These are phyloP conservation scores for Beauveria brongniartii DNA, from an alignment of 2,329 filamentous ascomycete genomes.

Conservation along the genomic window DNA sequence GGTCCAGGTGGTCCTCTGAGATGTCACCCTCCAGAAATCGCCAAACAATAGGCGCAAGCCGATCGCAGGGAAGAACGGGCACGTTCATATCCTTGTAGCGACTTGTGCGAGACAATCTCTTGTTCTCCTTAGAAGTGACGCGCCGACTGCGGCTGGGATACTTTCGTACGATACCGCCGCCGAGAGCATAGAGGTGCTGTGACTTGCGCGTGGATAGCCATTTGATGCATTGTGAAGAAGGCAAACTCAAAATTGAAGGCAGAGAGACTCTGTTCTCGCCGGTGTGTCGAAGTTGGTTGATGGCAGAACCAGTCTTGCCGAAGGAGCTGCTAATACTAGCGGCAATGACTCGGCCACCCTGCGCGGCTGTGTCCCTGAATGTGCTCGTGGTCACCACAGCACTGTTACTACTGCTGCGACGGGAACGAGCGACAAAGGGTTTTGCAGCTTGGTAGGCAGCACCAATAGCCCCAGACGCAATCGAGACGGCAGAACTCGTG, in stretches of 20 bases:
- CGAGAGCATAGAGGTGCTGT: constrained; percentile 56
- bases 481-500: constrained; percentile 51
- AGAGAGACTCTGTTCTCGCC: constrained; percentile 68
- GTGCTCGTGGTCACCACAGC: constrained; percentile 30
- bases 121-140: constrained; percentile 44
- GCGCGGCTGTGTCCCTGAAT: constrained; percentile 54
- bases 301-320: constrained; percentile 61
- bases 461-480: constrained; percentile 62
- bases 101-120: constrained; percentile 44
- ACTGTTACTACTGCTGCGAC: constrained; percentile 37
- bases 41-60: constrained; percentile 47
- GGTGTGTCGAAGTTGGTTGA: constrained; percentile 64
- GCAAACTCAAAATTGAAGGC: constrained; percentile 45
- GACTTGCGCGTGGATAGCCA: constrained; percentile 58
- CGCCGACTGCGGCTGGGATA: constrained; percentile 53
- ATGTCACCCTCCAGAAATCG: constrained; percentile 42
- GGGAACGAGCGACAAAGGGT: constrained; percentile 47
- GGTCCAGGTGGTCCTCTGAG: constrained; percentile 47
- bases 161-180: constrained; percentile 57
- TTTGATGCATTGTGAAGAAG: constrained; percentile 51
- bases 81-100: constrained; percentile 61
- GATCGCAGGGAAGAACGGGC: constrained; percentile 51
- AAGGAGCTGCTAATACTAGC: constrained; percentile 68
- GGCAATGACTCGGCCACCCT: constrained; percentile 64
- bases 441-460: constrained; percentile 63